These are phyloP conservation scores for Irpex lacteus DNA, from an alignment of 1,284 basidiomycete genomes.

Conservation along the genomic window DNA sequence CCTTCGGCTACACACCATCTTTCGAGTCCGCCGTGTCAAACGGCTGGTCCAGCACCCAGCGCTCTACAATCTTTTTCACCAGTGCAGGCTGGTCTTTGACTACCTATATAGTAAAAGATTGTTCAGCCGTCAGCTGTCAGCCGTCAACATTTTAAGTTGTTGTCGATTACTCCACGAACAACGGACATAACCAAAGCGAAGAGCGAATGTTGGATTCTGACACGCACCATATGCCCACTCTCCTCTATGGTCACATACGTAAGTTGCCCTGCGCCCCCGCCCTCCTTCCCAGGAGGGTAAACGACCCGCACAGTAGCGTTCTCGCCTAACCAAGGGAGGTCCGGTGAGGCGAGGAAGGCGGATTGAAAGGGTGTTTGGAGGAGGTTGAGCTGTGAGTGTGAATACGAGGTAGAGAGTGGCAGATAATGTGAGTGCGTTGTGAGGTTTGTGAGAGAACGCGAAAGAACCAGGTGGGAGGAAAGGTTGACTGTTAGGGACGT, in stretches of 20 bases:
- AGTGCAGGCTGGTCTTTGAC: slow-evolving; percentile 14
- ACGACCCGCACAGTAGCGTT: slow-evolving; percentile 26
- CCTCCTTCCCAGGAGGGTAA: not conserved
- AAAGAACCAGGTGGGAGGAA: too few relatives aligned
- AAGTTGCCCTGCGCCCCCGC: slow-evolving; percentile 29
- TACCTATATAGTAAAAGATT: slow-evolving; percentile 13
- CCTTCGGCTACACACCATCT: too few relatives aligned
- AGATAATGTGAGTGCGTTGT: not conserved
- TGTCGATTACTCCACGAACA: too few relatives aligned
- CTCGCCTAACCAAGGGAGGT: slow-evolving; percentile 25
- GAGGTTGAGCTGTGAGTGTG: slow-evolving; percentile 29
- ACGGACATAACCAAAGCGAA: too few relatives aligned
- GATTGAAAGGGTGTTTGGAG: slow-evolving; percentile 26
- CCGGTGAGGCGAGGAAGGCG: slow-evolving; percentile 24
- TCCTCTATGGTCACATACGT: slow-evolving; percentile 11
- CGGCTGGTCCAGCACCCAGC: slow-evolving; percentile 13
- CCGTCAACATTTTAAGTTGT: too few relatives aligned
- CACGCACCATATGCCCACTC: too few relatives aligned
- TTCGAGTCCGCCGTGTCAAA: too few relatives aligned
- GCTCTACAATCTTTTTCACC: slow-evolving; percentile 15
- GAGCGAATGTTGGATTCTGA: too few relatives aligned
- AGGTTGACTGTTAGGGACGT: not conserved
- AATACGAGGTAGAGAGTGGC: too few relatives aligned
- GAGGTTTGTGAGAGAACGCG: not conserved
- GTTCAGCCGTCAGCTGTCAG: too few relatives aligned